A percentile compares a stretch with the other conserved stretches of the same genome.
Evolutionary conservation across 805 yeast genomes (phyloP).

Genomic region (Helenozyma rhizophorensis): DNA sequence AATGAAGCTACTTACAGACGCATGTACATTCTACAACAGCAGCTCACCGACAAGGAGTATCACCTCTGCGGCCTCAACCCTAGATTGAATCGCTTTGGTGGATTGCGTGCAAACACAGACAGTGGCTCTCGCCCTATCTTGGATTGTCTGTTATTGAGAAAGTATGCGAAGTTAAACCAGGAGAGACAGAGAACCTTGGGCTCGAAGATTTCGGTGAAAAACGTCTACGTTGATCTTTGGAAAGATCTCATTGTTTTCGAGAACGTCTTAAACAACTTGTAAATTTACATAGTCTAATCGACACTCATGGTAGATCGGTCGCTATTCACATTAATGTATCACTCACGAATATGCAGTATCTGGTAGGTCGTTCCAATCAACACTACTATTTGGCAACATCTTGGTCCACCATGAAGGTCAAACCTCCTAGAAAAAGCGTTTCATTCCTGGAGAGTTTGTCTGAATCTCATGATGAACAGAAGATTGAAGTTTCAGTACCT

Average conservation of each 20-base stretch:
- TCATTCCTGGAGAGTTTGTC: conserved; percentile 9
- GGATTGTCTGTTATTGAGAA: conserved; percentile 54
- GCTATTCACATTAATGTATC: too few relatives aligned
- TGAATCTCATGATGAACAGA: conserved; percentile 2
- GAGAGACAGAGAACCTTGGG: conserved; percentile 53
- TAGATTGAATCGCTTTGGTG: conserved; percentile 52
- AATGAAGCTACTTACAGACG: conserved; percentile 74
- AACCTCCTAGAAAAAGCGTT: conserved; percentile 12
- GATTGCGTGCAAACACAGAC: conserved; percentile 31
- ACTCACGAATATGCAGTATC: too few relatives aligned
- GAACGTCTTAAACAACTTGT: conserved; percentile 29
- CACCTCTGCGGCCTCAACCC: conserved; percentile 83
- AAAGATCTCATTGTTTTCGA: conserved; percentile 60
- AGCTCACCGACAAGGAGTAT: conserved; percentile 69
- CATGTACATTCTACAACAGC: conserved; percentile 82
- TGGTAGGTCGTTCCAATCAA: too few relatives aligned
- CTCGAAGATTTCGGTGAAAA: conserved; percentile 52
- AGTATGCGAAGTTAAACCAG: conserved; percentile 52
- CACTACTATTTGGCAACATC: too few relatives aligned
- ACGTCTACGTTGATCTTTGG: conserved; percentile 59
- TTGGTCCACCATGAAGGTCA: conserved; percentile 4
- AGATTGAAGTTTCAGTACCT: conserved; percentile 5
- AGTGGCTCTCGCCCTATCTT: conserved; percentile 56
- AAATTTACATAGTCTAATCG: too few relatives aligned
- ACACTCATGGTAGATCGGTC: too few relatives aligned